Base-by-base conservation (phyloP, 2,329 filamentous ascomycete species). In the Hypoxylon sp. region DNA sequence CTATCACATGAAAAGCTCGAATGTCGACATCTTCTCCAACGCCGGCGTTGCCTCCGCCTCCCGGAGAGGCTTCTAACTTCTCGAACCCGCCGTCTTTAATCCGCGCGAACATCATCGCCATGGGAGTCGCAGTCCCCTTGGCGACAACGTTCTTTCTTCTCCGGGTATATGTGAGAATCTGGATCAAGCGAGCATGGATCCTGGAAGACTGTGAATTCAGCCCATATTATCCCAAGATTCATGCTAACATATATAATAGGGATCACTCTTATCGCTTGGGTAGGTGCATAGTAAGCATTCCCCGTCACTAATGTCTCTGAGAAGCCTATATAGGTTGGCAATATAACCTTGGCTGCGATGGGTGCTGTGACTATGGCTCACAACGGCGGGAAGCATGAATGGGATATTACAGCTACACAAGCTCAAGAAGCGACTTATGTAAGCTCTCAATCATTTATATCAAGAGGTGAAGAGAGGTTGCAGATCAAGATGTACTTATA, bases 1-100 rank as follows among this genome's bases (percentile, higher is more conserved):
- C 17, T 31, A 3, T 24, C 29, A 26, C 3, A 31, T 5, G 22
- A 17, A 55, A 42, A 11, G 13, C 4, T 11, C 75, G 37, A 10
- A 75, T 75, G 24, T 68, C 72, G 52, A 74, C 74, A 42, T 69
- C 71, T 3, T 71, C 35, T 44, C 50, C 55, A 44, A 69, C 64
- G 10, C 71, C 72, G 5, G 65, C 67, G 13, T 42, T 71, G 24
- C 58, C 58, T 11, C 72, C 72, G 11, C 67, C 72, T 3, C 66
- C 63, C 0, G 71, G 71, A 9, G 57, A 59, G 1, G 67, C 53
- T 0, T 66, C 71, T 0, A 71, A 74, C 39, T 54, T 57, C n/a
- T 63, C 59, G 1, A 51, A 72, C 31, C 70, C 70, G 5, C 37
- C 13, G 0, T 61, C 69, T 1, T 33, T 74, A 3, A 33, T 8